phyloP scores from a whole-genome alignment of 352 stramenopile species.

The Phytophthora fragariaefolia region DNA sequence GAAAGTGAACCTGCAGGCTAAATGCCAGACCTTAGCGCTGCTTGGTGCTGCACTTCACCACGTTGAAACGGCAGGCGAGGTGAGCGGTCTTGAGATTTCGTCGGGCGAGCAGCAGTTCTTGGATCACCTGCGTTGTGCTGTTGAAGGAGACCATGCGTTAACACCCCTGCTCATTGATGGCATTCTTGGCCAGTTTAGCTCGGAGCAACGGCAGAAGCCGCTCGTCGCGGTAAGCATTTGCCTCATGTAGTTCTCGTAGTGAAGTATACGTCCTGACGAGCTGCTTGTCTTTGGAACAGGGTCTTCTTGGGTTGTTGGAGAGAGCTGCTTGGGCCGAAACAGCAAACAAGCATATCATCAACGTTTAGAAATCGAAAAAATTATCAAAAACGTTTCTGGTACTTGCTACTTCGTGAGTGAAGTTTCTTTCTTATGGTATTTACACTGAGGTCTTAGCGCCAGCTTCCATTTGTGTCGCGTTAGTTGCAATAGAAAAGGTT shows the following conservation, averaged over 20 bases:
- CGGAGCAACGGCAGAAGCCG: conserved; percentile 50
- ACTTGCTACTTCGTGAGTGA: conserved; percentile 5
- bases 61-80: conserved; percentile 50
- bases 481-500: background rate
- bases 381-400: conserved; percentile 24
- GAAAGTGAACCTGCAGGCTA: conserved; percentile 64
- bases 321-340: conserved; percentile 10
- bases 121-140: conserved; percentile 70
- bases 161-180: conserved; percentile 64
- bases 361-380: too few relatives aligned
- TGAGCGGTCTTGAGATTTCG: conserved; percentile 54
- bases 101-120: conserved; percentile 70
- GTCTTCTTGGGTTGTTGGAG: conserved; percentile 43
- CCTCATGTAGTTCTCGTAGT: background rate
- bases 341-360: background rate
- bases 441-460: conserved; percentile 32
- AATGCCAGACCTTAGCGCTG: conserved; percentile 66
- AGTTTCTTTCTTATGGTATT: conserved; percentile 6
- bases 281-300: conserved; percentile 17
- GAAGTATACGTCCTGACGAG: too few relatives aligned
- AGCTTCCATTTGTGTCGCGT: conserved; percentile 33
- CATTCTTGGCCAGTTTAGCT: conserved; percentile 45
- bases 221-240: conserved; percentile 47
- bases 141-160: conserved; percentile 70
- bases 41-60: conserved; percentile 56